Conservation (phyloP, 306 rosid species). For the Malus orientalis region DNA sequence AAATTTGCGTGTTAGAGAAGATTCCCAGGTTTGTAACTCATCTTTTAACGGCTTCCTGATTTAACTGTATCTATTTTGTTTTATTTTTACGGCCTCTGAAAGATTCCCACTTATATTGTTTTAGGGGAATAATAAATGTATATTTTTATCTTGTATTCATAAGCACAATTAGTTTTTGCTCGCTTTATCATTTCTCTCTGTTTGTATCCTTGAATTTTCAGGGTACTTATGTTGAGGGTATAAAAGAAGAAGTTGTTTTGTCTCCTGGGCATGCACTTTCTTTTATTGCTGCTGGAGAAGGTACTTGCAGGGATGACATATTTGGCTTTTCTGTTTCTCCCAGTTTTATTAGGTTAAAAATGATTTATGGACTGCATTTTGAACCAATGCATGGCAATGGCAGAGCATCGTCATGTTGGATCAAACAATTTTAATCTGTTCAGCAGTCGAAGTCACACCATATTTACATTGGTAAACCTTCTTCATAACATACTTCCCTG, state of each 20-base stretch:
- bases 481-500: neutral
- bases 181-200: slow-evolving; percentile 5
- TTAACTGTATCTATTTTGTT: neutral
- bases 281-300: slow-evolving; percentile 99
- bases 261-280: slow-evolving; percentile 99
- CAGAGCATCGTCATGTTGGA: slow-evolving; percentile 99
- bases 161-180: neutral
- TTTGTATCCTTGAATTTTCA: slow-evolving; percentile 25
- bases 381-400: slow-evolving; percentile 17
- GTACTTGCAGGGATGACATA: slow-evolving; percentile 31
- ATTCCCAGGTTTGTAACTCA: slow-evolving; percentile 68
- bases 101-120: neutral
- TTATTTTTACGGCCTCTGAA: neutral
- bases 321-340: neutral
- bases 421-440: slow-evolving; percentile 95
- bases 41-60: neutral
- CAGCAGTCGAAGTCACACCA: slow-evolving; percentile 99
- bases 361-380: slow-evolving; percentile 3
- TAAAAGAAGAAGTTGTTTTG: slow-evolving; percentile 95
- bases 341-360: neutral
- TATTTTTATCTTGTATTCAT: neutral
- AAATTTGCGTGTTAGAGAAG: slow-evolving; percentile 97
- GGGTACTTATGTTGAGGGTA: slow-evolving; percentile 99
- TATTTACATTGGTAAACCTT: slow-evolving; percentile 80
- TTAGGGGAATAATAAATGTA: neutral